Base-by-base conservation (phyloP, 441 rosid genomes). In the Eutrema salsugineum region DNA sequence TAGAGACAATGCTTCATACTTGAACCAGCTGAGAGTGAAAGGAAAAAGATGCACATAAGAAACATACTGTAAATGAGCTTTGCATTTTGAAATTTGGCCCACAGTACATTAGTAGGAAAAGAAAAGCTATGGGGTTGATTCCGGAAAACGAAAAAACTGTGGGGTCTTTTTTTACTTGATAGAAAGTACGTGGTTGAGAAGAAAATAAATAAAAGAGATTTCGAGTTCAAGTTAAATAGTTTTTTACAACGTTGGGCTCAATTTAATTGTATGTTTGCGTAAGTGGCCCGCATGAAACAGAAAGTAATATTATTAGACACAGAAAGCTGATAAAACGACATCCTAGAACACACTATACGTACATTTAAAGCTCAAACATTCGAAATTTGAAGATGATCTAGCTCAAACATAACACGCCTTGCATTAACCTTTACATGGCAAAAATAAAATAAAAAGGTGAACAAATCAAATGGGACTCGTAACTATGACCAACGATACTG, bases 1-100 rank as follows among this genome's bases (percentile, higher is more conserved):
- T 87, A 76, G 82, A 86, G 68, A 86, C 85, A 35, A 82, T 94
- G 82, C 73, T 88, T 60, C 78, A 43, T 22, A 5, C 53, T 11
- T 38, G 39, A 32, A 36, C 10, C 27, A 62, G 40, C 49, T 14
- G 50, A 47, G 28, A 56, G 15, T 3, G 1, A 24, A 24, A 11
- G 8, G 20, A 24, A 3, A 11, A 10, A 32, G 33, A 6, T 55
- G 69, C 40, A 68, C 59, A 61, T 61, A 16, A 16, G 44, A 20
- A 36, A 5, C 49, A 33, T 53, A 0, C 9, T 63, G 69, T 42
- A 50, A 28, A 50, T 55, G 60, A 65, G 8, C 11, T 48, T 63
- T 72, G 9, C 50, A 55, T 60, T 51, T 24, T 65, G 32, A 63
- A 2, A 19, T 47, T 57, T 57, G 33, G 19, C 40, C 27, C 22